These are phyloP conservation scores for Phalaenopsis aphrodite DNA, from an alignment of 106 monocot species.

Conservation along the genomic window DNA sequence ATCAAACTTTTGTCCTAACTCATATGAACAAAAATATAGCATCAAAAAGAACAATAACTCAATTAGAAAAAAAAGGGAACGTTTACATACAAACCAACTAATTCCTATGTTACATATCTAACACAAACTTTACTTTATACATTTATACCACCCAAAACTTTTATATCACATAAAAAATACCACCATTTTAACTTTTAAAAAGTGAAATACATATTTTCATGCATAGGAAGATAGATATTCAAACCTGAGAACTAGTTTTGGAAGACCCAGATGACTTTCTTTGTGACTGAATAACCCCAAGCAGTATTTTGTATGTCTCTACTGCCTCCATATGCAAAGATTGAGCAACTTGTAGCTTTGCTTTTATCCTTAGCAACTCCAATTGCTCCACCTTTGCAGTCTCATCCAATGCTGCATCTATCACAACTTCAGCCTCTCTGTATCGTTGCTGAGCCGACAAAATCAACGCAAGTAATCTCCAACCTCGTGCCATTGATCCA, in stretches of 20 bases:
- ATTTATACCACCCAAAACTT: too few species aligned
- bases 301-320: conserved; percentile 63
- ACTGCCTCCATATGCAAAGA: conserved; percentile 67
- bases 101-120: too few species aligned
- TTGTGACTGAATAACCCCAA: conserved; percentile 88
- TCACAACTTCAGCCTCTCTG: conserved; percentile 74
- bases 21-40: too few species aligned
- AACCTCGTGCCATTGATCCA: conserved; percentile 76
- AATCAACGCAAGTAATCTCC: conserved; percentile 78
- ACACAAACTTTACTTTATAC: too few species aligned
- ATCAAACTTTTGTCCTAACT: too few species aligned
- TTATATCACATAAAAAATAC: too few species aligned
- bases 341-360: conserved; percentile 80
- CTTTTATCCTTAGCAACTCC: conserved; percentile 72
- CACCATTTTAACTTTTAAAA: too few species aligned
- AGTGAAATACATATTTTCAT: too few species aligned
- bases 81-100: too few species aligned
- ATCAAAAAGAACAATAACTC: background rate
- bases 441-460: conserved; percentile 82
- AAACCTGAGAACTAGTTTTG: conserved; percentile 54
- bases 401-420: conserved; percentile 86
- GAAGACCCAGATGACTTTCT: conserved; percentile 53
- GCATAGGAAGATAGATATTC: background rate
- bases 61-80: background rate
- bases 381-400: conserved; percentile 90